Conservation (phyloP, 1,284 basidiomycete species). For the Ceratobasidium sp. region DNA sequence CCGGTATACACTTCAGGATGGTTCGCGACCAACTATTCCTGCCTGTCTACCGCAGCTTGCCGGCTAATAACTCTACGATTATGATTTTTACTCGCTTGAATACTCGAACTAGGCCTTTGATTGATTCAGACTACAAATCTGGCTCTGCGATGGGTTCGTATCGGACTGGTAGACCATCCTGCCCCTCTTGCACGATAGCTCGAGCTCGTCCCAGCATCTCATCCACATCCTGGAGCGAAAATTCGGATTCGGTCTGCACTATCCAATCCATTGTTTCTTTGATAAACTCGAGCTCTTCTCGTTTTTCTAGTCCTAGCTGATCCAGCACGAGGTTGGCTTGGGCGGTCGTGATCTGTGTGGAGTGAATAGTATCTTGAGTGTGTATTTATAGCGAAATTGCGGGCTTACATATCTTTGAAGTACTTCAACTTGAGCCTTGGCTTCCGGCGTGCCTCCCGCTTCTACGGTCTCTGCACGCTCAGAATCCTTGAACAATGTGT, state of each 20-base stretch:
- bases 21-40: too few species aligned
- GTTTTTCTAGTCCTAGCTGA: neutral
- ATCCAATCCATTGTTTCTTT: neutral
- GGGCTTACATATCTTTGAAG: too few species aligned
- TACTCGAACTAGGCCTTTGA: neutral
- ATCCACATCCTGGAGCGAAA: neutral
- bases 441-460: neutral
- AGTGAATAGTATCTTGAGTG: neutral
- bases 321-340: neutral
- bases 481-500: neutral
- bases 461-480: neutral
- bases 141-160: neutral
- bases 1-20: too few species aligned
- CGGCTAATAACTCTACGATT: too few species aligned
- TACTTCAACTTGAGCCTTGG: neutral
- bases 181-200: neutral
- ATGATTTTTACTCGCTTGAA: too few species aligned
- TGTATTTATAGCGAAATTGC: too few species aligned
- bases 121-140: neutral
- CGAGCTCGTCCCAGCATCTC: constrained; percentile 1
- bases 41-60: too few species aligned
- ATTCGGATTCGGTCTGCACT: neutral
- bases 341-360: neutral
- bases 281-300: neutral
- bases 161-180: neutral